Evolutionary conservation across 2,329 filamentous ascomycete species (phyloP).

Genomic region (Colletotrichum neosansevieriae): DNA sequence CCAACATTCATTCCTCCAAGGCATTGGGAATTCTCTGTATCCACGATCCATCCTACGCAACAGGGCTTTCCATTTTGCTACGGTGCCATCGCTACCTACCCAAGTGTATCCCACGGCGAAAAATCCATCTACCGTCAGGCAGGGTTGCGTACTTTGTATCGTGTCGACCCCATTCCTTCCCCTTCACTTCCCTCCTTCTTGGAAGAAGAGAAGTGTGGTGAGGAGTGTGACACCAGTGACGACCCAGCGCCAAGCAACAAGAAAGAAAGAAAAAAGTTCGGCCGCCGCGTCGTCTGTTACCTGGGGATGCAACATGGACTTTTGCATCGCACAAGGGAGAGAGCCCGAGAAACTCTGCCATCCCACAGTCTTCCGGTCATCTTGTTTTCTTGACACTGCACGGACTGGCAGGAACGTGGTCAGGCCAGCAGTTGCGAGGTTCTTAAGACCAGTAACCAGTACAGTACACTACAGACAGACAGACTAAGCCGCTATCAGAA

Average conservation of each 20-base stretch:
- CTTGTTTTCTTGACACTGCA: background rate
- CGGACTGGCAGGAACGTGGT: background rate
- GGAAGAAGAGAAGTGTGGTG: constrained; percentile 17
- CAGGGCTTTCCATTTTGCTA: constrained; percentile 11
- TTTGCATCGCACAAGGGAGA: background rate
- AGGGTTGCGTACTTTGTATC: background rate
- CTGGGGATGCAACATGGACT: background rate
- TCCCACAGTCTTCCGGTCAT: constrained; percentile 5
- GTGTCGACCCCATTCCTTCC: background rate
- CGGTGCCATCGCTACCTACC: background rate
- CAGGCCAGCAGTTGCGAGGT: background rate
- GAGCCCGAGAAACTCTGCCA: constrained; percentile 12
- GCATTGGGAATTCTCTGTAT: constrained; percentile 16
- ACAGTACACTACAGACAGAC: too few species aligned
- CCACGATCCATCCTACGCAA: constrained; percentile 18
- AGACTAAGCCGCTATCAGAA: background rate
- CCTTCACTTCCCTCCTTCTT: constrained; percentile 25
- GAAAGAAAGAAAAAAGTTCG: background rate
- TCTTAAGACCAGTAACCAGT: too few species aligned
- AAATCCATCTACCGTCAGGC: background rate
- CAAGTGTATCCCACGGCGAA: constrained; percentile 9
- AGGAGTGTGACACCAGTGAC: constrained; percentile 22
- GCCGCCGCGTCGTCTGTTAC: constrained; percentile 14
- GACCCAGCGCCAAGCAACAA: constrained; percentile 2
- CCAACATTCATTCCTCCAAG: constrained; percentile 11